phyloP scores from a whole-genome alignment of 2,329 filamentous ascomycete genomes.

The Grosmannia huntii region DNA sequence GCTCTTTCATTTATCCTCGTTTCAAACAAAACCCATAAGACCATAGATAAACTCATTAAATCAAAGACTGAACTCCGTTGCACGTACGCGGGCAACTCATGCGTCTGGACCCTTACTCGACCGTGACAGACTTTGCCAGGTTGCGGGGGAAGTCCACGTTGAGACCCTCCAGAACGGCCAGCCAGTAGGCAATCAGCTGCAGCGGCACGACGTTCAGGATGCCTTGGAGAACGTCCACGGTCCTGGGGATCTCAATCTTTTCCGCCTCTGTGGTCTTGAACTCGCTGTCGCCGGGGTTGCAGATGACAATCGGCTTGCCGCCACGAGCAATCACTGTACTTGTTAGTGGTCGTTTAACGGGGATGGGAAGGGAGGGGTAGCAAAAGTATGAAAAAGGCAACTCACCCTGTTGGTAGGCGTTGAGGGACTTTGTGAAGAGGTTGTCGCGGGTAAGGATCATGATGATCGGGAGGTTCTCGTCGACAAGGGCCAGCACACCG shows the following conservation, averaged over 20 bases:
- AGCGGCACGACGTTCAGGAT: conserved; percentile 95
- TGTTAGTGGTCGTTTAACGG: background rate
- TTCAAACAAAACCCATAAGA: background rate
- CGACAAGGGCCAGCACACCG: conserved; percentile 90
- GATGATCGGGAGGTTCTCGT: conserved; percentile 97
- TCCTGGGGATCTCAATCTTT: conserved; percentile 95
- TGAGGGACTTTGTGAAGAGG: conserved; percentile 97
- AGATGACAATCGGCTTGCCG: conserved; percentile 96
- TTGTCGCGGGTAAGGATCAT: conserved; percentile 97
- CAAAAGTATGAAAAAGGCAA: conserved; percentile 4
- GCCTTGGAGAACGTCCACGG: conserved; percentile 89
- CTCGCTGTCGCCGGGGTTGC: conserved; percentile 80
- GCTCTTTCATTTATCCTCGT: background rate
- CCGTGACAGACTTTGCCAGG: conserved; percentile 96
- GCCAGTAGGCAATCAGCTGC: conserved; percentile 98
- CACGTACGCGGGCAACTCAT: background rate
- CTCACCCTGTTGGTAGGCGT: conserved; percentile 93
- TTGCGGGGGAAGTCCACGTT: conserved; percentile 99
- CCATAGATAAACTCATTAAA: background rate
- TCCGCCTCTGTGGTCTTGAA: conserved; percentile 81
- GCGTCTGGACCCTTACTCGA: conserved; percentile 55
- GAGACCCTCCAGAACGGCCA: conserved; percentile 86
- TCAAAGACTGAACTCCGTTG: conserved; percentile 1
- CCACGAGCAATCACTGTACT: conserved; percentile 75
- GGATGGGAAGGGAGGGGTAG: too few relatives aligned